These are phyloP conservation scores for Penicillium corylophilum DNA, from an alignment of 2,329 filamentous ascomycete species.

Conservation along the genomic window DNA sequence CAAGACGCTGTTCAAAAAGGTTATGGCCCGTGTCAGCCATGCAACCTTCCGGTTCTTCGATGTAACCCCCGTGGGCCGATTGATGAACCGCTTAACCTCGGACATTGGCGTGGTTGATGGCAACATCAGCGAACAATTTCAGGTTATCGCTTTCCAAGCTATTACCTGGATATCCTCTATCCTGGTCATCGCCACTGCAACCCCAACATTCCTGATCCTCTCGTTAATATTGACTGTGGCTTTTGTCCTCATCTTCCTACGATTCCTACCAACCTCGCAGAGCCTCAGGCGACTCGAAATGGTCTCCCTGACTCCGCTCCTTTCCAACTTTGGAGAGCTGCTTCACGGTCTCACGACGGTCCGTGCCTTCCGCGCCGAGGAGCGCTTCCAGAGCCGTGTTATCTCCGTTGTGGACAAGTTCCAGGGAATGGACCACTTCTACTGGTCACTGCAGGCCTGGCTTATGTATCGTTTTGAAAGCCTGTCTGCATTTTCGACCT, in stretches of 20 bases:
- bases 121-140: conserved; percentile 73
- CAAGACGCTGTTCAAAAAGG: conserved; percentile 69
- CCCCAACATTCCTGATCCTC: conserved; percentile 73
- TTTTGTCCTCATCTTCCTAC: conserved; percentile 72
- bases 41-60: conserved; percentile 91
- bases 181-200: conserved; percentile 74
- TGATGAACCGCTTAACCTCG: conserved; percentile 90
- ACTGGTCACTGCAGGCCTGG: conserved; percentile 87
- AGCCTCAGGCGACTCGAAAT: conserved; percentile 81
- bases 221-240: conserved; percentile 64
- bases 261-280: conserved; percentile 80
- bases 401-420: conserved; percentile 82
- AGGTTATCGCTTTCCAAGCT: conserved; percentile 66
- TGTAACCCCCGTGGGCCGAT: conserved; percentile 78
- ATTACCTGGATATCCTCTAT: conserved; percentile 73
- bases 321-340: conserved; percentile 89
- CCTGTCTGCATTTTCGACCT: conserved; percentile 70
- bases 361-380: conserved; percentile 75
- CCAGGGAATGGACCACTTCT: conserved; percentile 94
- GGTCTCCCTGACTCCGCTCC: conserved; percentile 82
- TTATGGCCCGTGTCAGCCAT: conserved; percentile 70
- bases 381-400: conserved; percentile 75
- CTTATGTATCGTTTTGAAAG: conserved; percentile 74
- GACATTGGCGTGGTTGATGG: conserved; percentile 90
- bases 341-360: conserved; percentile 84